Base-by-base conservation (phyloP, 2,329 filamentous ascomycete genomes). In the Microsporum ferrugineum region DNA sequence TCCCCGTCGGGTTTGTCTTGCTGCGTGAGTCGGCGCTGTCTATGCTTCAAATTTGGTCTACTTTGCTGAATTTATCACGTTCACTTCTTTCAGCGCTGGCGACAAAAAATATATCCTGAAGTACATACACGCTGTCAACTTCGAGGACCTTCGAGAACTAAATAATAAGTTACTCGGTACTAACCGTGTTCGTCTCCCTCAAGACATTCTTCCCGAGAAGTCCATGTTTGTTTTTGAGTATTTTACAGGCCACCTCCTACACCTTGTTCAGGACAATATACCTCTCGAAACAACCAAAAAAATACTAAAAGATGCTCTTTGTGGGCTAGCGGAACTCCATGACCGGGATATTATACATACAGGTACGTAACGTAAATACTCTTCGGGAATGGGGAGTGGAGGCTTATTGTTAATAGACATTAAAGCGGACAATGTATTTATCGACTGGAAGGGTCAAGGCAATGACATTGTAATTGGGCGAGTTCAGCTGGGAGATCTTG, bases 141-240 rank as follows among this genome's bases (percentile, higher is more conserved):
- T 29, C 17, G 38, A 43, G 3, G n/a, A 58, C 39, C 41, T 58
- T 29, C 38, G 56, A 61, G 57, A 45, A n/a, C 3, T 58, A 45
- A 43, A 58, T 27, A 1, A 27, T 47, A 58, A 47, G 7, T 29
- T 58, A 33, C 53, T 2, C 14, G 57, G 23, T 57, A 7, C 56
- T 14, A 38, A 23, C 31, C 41, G 33, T 57, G 49, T 61, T 38
- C 72, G 76, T 49, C 70, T 72, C 4, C 61, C 73, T 10, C 67
- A 72, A 49, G 77, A 79, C 65, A 75, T 72, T 51, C 70, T 78
- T 63, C 76, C 77, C 5, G 72, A 77, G 23, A 69, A 75, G 63
- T 74, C 72, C 33, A 76, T 78, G 70, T 78, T 79, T 63, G 73
- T 77, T 63, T 79, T 76, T 60, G 72, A 74, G 61, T 78, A 78